A percentile compares a stretch with the other conserved stretches of the same genome.
These are phyloP conservation scores for Lepidium campestre DNA, from an alignment of 441 rosid species.

Conservation along the genomic window DNA sequence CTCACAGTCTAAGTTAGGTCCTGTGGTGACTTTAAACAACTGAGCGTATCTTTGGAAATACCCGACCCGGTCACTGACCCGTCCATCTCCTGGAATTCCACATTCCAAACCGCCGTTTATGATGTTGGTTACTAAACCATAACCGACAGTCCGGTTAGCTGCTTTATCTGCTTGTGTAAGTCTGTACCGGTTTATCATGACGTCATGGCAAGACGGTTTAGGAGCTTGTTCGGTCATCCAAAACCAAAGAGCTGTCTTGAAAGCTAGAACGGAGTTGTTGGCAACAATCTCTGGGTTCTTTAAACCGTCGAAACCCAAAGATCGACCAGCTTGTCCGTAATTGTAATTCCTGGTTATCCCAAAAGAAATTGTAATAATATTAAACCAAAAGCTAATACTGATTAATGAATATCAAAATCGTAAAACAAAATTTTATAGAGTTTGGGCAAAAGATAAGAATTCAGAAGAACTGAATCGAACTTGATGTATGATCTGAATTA, in stretches of 20 bases:
- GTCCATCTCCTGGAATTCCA: conserved; percentile 52
- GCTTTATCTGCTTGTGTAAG: conserved; percentile 44
- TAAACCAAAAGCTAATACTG: neutral
- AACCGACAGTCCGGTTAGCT: conserved; percentile 69
- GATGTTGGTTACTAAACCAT: conserved; percentile 73
- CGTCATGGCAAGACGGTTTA: conserved; percentile 76
- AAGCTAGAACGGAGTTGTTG: conserved; percentile 61
- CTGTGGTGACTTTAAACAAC: conserved; percentile 48
- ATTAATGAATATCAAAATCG: neutral
- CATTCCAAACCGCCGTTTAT: conserved; percentile 85
- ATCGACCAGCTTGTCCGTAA: conserved; percentile 78
- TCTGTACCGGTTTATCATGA: conserved; percentile 56
- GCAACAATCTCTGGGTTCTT: conserved; percentile 61
- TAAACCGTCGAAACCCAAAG: conserved; percentile 71
- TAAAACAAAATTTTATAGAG: neutral
- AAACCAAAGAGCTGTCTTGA: conserved; percentile 82
- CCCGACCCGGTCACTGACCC: conserved; percentile 70
- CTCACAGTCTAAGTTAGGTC: conserved; percentile 64
- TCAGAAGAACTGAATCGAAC: no score
- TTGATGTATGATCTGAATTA: no score
- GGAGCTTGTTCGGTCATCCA: conserved; percentile 83
- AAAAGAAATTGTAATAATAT: neutral
- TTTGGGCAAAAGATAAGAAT: no score
- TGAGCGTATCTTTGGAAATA: conserved; percentile 60
- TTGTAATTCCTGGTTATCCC: conserved; percentile 58